phyloP scores from a whole-genome alignment of 805 yeast species.

The Candida ficus region DNA sequence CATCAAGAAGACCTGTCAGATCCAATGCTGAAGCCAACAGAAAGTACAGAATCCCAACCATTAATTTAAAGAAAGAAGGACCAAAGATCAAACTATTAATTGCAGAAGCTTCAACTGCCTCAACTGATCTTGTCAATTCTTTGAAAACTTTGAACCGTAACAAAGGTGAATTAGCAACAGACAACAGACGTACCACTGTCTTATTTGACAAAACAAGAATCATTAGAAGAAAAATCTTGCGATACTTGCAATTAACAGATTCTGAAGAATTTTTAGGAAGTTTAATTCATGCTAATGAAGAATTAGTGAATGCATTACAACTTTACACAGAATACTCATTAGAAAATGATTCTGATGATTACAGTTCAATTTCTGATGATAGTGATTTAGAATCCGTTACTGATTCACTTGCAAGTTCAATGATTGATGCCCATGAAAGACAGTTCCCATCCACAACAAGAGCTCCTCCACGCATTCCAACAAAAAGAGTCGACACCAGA shows the following conservation, averaged over 20 bases:
- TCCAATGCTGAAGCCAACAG: conserved; percentile 33
- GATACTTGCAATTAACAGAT: conserved; percentile 79
- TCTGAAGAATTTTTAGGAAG: conserved; percentile 87
- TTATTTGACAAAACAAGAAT: conserved; percentile 71
- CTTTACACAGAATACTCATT: conserved; percentile 55
- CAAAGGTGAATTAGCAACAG: conserved; percentile 51
- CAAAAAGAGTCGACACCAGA: conserved; percentile 11
- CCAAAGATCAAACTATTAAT: conserved; percentile 65
- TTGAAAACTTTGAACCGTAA: conserved; percentile 38
- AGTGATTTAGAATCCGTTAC: conserved; percentile 25
- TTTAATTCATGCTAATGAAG: conserved; percentile 85
- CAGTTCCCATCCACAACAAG: conserved; percentile 13
- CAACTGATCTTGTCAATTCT: conserved; percentile 64
- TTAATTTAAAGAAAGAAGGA: conserved; percentile 63
- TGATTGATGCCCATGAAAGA: conserved; percentile 23
- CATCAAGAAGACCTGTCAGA: conserved; percentile 2
- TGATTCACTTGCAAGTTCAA: conserved; percentile 24
- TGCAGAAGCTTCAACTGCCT: conserved; percentile 70
- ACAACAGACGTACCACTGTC: conserved; percentile 53
- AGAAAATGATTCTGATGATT: conserved; percentile 39
- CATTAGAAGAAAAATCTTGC: conserved; percentile 69
- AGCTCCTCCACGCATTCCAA: conserved; percentile 18
- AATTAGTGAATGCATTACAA: conserved; percentile 69
- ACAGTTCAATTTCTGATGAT: conserved; percentile 29
- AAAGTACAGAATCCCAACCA: conserved; percentile 58